Percentiles rank a stretch among this genome's conserved stretches.
Conservation (phyloP, 768 basidiomycete species). For the Mrakia hoshinonis region DNA sequence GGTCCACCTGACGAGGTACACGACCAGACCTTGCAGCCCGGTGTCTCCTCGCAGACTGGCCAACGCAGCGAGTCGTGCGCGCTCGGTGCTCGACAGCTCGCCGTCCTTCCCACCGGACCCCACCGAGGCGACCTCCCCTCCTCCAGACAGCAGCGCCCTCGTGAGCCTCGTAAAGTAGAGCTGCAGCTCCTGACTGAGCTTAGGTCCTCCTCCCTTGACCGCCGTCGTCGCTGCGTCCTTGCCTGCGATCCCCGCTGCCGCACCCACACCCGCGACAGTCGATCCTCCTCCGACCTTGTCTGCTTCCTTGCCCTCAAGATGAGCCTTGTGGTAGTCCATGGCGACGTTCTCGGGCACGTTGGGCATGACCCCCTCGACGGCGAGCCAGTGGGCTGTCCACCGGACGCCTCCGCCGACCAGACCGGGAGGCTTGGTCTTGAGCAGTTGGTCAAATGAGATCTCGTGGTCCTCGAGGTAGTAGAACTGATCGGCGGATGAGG, state of each 20-base stretch:
- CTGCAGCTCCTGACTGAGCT: constrained; percentile 85
- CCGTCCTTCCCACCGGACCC: neutral
- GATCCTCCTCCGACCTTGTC: neutral
- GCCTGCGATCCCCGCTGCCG: neutral
- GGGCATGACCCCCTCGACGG: constrained; percentile 95
- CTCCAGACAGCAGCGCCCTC: constrained; percentile 59
- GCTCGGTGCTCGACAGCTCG: constrained; percentile 41
- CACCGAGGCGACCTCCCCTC: neutral
- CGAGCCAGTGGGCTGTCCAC: constrained; percentile 81
- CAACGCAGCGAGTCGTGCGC: constrained; percentile 76
- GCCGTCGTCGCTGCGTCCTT: neutral
- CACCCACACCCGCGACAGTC: neutral
- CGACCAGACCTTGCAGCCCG: constrained; percentile 79
- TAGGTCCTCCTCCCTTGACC: too few relatives aligned
- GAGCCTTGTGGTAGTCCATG: neutral
- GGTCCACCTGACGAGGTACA: constrained; percentile 91
- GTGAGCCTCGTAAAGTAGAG: constrained; percentile 90
- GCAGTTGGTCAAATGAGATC: constrained; percentile 85
- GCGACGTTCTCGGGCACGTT: constrained; percentile 75
- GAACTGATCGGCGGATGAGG: constrained; percentile 39
- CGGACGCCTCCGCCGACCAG: constrained; percentile 33
- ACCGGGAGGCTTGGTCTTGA: constrained; percentile 49
- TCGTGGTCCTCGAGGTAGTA: constrained; percentile 96
- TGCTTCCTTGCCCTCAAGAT: neutral
- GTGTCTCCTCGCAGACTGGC: constrained; percentile 82